Base-by-base conservation (phyloP, 805 yeast genomes). In the Cyberlindnera saturnus region DNA sequence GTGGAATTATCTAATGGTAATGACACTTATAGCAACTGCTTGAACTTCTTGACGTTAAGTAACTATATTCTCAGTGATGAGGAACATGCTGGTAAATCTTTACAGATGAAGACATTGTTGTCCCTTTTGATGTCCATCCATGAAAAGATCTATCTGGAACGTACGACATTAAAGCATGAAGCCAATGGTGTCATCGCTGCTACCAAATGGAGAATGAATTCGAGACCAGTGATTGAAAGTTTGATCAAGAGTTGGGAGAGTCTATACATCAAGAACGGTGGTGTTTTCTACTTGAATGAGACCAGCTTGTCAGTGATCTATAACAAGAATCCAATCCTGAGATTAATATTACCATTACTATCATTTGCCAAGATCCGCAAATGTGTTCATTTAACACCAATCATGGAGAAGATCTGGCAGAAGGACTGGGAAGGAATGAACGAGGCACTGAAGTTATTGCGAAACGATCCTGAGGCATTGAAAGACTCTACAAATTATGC, bases 391-490 rank as follows among this genome's bases (percentile, higher is more conserved):
- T 56, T 83, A 38, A 74, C 87, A 0, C 81, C 85, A 4, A 71
- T 82, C 6, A 67, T 84, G 57, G 69, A 73, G 43, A 70, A 71
- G 36, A 77, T 82, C 5, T 77, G 88, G 75, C 57, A 65, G 41
- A 78, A 82, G 52, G 82, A 85, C 60, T 84, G 89, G 87, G 66
- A 59, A 14, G 75, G 71, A 0, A 81, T 85, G 88, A 81, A 80
- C 51, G 50, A 56, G 7, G 70, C 70, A 36, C 63, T 82, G 44
- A 67, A 71, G 45, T 60, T 61, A 29, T 59, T 81, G 35, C 64
- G 70, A 39, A 62, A 65, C 36, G 82, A 83, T 55, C 72, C 77
- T 40, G 87, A 82, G 48, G 80, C 82, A 5, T 64, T 82, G 39
- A 71, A 82, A 40, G 89, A 82, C 55, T 75, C 85, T 9, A 70